Evolutionary conservation across 2,329 filamentous ascomycete species (phyloP).

Genomic region (Rasamsonia emersonii): DNA sequence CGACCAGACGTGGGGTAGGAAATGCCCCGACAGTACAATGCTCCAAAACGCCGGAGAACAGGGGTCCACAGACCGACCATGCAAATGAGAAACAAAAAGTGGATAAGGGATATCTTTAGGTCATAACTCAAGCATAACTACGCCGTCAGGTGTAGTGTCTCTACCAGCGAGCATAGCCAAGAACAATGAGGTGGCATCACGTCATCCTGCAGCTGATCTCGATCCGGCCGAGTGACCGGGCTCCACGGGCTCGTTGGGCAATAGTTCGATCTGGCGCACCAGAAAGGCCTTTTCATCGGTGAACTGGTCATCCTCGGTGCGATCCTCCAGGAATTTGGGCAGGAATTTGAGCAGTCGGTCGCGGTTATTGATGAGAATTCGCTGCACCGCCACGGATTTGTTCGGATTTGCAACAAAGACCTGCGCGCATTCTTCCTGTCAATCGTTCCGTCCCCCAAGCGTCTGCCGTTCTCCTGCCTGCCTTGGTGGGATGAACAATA

Average conservation of each 20-base stretch:
- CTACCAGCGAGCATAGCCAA: neutral
- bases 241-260: slow-evolving; percentile 35
- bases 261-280: slow-evolving; percentile 74
- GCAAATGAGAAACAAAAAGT: no score
- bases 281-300: slow-evolving; percentile 96
- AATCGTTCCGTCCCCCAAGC: slow-evolving; percentile 6
- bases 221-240: slow-evolving; percentile 18
- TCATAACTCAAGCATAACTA: no score
- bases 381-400: slow-evolving; percentile 92
- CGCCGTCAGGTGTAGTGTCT: neutral
- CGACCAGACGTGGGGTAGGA: neutral
- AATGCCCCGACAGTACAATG: no score
- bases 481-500: no score
- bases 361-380: slow-evolving; percentile 92
- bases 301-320: slow-evolving; percentile 96
- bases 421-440: slow-evolving; percentile 27
- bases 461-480: no score
- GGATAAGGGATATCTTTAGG: no score
- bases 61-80: neutral
- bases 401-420: slow-evolving; percentile 98
- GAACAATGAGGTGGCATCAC: neutral
- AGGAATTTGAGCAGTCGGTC: slow-evolving; percentile 84
- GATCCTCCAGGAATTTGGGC: slow-evolving; percentile 83
- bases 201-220: slow-evolving; percentile 22
- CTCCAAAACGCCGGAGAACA: slow-evolving; percentile 3